Conservation (phyloP, 768 basidiomycete genomes). For the Mycena polygramma region DNA sequence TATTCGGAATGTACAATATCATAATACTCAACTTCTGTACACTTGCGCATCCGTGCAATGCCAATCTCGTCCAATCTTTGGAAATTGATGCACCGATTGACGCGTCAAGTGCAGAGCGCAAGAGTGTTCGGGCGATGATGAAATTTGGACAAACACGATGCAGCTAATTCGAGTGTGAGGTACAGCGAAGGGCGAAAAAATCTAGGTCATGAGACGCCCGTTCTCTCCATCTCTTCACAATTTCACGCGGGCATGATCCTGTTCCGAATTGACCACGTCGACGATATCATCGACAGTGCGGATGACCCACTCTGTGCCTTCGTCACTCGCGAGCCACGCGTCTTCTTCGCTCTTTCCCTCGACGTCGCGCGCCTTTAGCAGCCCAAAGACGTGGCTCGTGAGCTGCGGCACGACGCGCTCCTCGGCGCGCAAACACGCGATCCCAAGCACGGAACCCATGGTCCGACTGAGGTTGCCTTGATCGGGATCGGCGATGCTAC, state of each 20-base stretch:
- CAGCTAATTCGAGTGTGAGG: conserved; percentile 43
- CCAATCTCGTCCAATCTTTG: conserved; percentile 21
- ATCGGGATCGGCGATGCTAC: conserved; percentile 61
- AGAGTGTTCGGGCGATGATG: conserved; percentile 4
- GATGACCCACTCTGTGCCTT: conserved; percentile 91
- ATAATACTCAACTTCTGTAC: conserved; percentile 24
- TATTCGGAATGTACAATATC: conserved; percentile 29
- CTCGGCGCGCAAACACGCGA: conserved; percentile 88
- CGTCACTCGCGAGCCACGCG: conserved; percentile 85
- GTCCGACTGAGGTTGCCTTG: conserved; percentile 90
- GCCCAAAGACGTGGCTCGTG: conserved; percentile 89
- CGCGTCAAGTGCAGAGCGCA: conserved; percentile 3
- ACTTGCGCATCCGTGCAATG: conserved; percentile 13
- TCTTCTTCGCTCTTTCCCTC: conserved; percentile 77
- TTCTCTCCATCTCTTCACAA: conserved; percentile 57
- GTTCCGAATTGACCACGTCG: conserved; percentile 73
- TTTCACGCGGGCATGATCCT: conserved; percentile 67
- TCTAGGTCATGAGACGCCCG: conserved; percentile 34
- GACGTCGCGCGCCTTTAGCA: conserved; percentile 83
- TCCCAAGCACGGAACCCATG: conserved; percentile 86
- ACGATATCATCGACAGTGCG: conserved; percentile 85
- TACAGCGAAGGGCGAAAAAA: conserved; percentile 27
- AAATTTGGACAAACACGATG: conserved; percentile 33
- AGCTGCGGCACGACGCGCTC: conserved; percentile 89
- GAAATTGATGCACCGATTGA: conserved; percentile 33